Percentiles rank a stretch among this genome's conserved stretches.
Conservation (phyloP, 202 grass and related monocot genomes). For the Hordeum pubiflorum region DNA sequence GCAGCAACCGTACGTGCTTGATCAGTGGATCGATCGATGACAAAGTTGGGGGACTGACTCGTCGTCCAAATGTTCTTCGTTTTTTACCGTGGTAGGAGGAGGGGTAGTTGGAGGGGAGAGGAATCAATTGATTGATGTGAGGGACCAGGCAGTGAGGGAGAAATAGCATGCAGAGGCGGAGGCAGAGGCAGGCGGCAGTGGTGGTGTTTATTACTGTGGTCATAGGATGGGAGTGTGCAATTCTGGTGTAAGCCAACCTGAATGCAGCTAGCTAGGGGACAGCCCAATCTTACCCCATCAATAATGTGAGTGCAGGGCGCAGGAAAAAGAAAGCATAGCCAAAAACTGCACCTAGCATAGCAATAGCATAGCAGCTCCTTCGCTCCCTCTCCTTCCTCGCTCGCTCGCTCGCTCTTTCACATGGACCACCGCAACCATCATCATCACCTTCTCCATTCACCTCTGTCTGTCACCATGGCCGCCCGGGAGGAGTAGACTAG, state of each 20-base stretch:
- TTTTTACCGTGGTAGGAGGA: not conserved
- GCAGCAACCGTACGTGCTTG: not conserved
- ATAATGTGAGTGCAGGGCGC: conserved; percentile 36
- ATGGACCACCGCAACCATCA: conserved; percentile 16
- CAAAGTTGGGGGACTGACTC: not conserved
- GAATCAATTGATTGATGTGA: not conserved
- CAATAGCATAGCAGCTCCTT: too few species aligned
- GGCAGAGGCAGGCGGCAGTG: not conserved
- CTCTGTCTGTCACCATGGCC: not conserved
- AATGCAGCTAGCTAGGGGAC: conserved; percentile 1
- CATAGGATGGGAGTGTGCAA: conserved; percentile 4
- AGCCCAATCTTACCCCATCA: conserved; percentile 5
- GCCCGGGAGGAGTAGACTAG: not conserved
- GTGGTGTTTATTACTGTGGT: not conserved
- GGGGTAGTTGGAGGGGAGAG: not conserved
- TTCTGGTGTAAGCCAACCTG: conserved; percentile 22
- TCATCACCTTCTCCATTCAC: not conserved
- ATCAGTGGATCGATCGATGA: not conserved
- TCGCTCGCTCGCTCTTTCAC: not conserved
- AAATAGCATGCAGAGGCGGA: not conserved
- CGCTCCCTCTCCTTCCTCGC: too few species aligned
- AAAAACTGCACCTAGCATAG: not conserved
- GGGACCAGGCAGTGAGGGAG: conserved; percentile 1
- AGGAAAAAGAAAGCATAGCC: not conserved
- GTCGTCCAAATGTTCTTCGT: not conserved